These are phyloP conservation scores for Chaetomium globosum DNA, from an alignment of 2,329 filamentous ascomycete genomes.

Conservation along the genomic window DNA sequence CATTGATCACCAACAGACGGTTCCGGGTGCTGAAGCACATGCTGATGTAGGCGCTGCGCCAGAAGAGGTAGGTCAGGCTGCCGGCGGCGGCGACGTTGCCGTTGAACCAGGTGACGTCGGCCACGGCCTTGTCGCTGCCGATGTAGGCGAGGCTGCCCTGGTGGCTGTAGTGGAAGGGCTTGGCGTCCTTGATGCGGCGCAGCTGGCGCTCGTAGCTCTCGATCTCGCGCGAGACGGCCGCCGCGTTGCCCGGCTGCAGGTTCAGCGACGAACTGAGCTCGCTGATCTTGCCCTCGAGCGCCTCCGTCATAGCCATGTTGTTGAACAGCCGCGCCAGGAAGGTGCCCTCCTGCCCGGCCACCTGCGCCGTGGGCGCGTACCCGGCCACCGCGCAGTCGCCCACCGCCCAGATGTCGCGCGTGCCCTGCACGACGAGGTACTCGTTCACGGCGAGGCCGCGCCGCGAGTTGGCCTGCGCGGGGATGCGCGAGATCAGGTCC, in stretches of 20 bases:
- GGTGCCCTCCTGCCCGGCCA: conserved; percentile 90
- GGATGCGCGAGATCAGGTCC: conserved; percentile 89
- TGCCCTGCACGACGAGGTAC: conserved; percentile 96
- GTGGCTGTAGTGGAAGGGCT: conserved; percentile 98
- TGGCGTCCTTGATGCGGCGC: conserved; percentile 87
- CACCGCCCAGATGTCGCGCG: conserved; percentile 96
- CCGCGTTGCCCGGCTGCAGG: conserved; percentile 64
- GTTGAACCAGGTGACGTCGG: conserved; percentile 95
- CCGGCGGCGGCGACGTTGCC: conserved; percentile 94
- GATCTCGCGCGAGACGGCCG: conserved; percentile 72
- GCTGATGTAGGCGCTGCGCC: conserved; percentile 95
- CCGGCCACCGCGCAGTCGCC: conserved; percentile 97
- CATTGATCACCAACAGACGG: conserved; percentile 85
- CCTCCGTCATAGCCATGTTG: conserved; percentile 94
- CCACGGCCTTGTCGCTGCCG: conserved; percentile 92
- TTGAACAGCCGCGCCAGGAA: conserved; percentile 97
- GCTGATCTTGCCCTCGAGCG: conserved; percentile 74
- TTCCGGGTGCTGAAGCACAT: conserved; percentile 99
- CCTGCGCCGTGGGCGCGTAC: conserved; percentile 96
- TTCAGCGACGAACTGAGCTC: conserved; percentile 67
- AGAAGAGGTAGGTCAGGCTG: conserved; percentile 95
- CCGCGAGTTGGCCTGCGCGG: conserved; percentile 91
- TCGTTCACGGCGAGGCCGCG: conserved; percentile 97
- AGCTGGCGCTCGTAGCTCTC: conserved; percentile 84
- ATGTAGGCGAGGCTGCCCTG: conserved; percentile 97